Base-by-base conservation (phyloP, 1,284 basidiomycete species). In the Porphyrellus sp. region DNA sequence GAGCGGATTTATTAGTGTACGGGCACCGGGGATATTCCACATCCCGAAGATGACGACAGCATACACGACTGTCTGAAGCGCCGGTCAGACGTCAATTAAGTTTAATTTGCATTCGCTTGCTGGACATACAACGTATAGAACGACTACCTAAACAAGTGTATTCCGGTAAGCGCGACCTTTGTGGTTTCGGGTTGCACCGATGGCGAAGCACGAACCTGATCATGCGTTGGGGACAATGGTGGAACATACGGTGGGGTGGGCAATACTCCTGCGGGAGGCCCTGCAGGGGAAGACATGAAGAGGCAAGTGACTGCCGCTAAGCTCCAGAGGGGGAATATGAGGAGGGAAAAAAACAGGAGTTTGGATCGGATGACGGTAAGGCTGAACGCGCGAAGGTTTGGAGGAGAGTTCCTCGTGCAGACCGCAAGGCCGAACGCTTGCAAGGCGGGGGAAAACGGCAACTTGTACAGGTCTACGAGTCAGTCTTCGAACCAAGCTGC, bases 21-120 rank as follows among this genome's bases (percentile, higher is more conserved):
- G 77, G 34, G 85, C 82, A 52, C 85, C 80, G 9, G 89, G 88
- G 47, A 90, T 85, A 66, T 85, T 89, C 88, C 88, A 90, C 57
- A 88, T 75, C 21, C 85, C 88, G 61, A 90, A 89, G 55, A 89
- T 88, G 57, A 91, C 79, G 52, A 90, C 87, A 46, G 83, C 78
- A 73, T 85, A 89, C 45, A 89, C 86, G 41, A 88, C 81, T 48
- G 88, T 85, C 87, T 90, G 63, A 25, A 51, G 37, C 23, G 34
- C 48, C 46, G 7, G 54, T 61, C 33, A 55, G 52, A 42, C 34
- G 35, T 60, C 41, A 56, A 49, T 13, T 20, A 37, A 41, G 42
- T 52, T 55, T 24, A 34, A 53, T 46, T 48, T 51, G 40, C 28
- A 51, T 20, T 24, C 25, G 43, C 40, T 46, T 39, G 54, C 37